Evolutionary conservation across 371 early-diverging fungal species (phyloP), one percentile per base, ranked within the genome.

Genomic region (Saksenaea vasiformis): DNA sequence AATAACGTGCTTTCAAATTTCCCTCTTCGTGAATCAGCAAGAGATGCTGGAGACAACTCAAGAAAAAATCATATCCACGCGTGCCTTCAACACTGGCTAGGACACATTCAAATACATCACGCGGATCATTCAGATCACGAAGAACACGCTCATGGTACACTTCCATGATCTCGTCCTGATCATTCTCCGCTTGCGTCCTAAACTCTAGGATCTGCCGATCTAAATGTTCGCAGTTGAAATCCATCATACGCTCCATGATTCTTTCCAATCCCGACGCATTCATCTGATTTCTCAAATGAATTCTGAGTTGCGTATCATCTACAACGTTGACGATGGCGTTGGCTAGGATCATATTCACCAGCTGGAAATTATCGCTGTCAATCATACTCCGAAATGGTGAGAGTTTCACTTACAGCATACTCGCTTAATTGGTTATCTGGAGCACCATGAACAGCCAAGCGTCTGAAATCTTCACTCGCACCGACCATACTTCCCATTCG

Each of bases 401-500:
- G 17, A 11, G 2, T 27, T 56, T 43, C 41, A 64, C 73, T 62
- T 77, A 80, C 81, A 64, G 86, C 87, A 60, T 91, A 93, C 76
- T 94, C 94, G 17, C 82, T 84, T 19, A 94, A 64, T 44, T 92
- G 90, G 27, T 84, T 82, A 60, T 94, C 94, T 13, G 87, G 83
- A 5, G 85, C 79, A 31, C 76, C 76, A 61, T 72, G 70, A 28
- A 84, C 79, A 9, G 85, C 87, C 57, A 87, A 59, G 58, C 89
- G 82, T 47, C 87, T 87, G 61, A 89, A 78, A 54, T 90, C 93
- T 28, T 89, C 91, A 39, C 90, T 90, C 36, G 89, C 93, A 2
- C 91, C 91, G 0, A 94, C 94, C 66, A 90, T 76, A 54, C 90
- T 90, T n/a, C 93, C 93, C 83, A 91, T 90, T n/a, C 88, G 83